phyloP scores from a whole-genome alignment of 192 early-diverging fungal species.

The Polychytrium aggregatum region DNA sequence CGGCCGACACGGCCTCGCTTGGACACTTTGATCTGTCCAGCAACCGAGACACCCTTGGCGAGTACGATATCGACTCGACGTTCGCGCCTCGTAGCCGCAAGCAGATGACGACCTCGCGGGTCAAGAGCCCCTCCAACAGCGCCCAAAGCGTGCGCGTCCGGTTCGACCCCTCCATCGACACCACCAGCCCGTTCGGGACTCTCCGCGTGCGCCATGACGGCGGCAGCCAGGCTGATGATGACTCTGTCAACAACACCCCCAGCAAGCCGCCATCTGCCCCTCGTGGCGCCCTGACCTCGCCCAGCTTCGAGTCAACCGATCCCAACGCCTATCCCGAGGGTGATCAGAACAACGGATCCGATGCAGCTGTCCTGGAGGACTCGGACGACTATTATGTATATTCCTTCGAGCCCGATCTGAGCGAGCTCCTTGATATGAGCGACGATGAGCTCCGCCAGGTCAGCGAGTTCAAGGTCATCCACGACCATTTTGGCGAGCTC shows the following conservation, averaged over 20 bases:
- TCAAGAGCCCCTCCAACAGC: constrained; percentile 40
- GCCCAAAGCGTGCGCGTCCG: background rate
- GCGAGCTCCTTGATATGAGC: constrained; percentile 57
- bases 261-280: too few species aligned
- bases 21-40: too few species aligned
- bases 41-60: too few species aligned
- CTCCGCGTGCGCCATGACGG: too few species aligned
- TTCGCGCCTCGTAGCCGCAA: constrained; percentile 59
- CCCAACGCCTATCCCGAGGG: too few species aligned
- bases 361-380: too few species aligned
- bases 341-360: too few species aligned
- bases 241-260: background rate
- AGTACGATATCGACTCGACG: constrained; percentile 48
- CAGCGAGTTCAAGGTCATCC: constrained; percentile 60
- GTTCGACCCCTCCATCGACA: constrained; percentile 24
- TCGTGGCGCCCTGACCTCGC: background rate
- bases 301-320: too few species aligned
- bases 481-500: constrained; percentile 61
- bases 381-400: too few species aligned
- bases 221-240: constrained; percentile 7
- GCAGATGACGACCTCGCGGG: too few species aligned
- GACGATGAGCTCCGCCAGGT: constrained; percentile 59
- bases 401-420: constrained; percentile 62
- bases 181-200: too few species aligned
- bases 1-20: constrained; percentile 11